Evolutionary conservation across 306 rosid genomes (phyloP).

Genomic region (Vigna radiata): DNA sequence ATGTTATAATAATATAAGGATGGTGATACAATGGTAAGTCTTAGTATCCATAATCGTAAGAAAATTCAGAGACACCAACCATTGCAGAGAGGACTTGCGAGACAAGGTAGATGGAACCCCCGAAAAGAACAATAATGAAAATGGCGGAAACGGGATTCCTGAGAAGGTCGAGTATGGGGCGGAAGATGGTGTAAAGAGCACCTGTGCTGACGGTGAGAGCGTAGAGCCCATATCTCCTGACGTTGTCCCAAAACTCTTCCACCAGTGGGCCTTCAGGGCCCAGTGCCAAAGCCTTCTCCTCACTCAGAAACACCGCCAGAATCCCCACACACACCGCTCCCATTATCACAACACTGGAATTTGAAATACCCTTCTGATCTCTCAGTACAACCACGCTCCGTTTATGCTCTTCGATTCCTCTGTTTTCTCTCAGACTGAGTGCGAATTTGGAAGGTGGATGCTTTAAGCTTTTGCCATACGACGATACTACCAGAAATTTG

Average conservation of each 20-base stretch:
- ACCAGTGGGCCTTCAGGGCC: slow-evolving; percentile 93
- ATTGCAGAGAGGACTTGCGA: slow-evolving; percentile 87
- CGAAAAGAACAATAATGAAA: slow-evolving; percentile 68
- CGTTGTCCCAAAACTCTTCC: slow-evolving; percentile 98
- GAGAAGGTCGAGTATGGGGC: slow-evolving; percentile 71
- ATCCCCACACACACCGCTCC: slow-evolving; percentile 80
- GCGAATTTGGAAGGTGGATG: slow-evolving; percentile 30
- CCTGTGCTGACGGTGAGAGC: slow-evolving; percentile 90
- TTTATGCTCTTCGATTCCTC: too few species aligned
- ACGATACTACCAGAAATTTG: neutral
- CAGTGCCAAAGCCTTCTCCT: slow-evolving; percentile 76
- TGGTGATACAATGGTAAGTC: too few species aligned
- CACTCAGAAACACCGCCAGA: slow-evolving; percentile 51
- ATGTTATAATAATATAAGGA: too few species aligned
- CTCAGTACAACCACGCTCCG: neutral
- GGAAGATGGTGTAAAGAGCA: slow-evolving; percentile 71
- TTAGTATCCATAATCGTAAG: slow-evolving; percentile 68
- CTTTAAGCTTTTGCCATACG: slow-evolving; percentile 35
- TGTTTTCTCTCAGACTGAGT: neutral
- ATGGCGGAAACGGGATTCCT: slow-evolving; percentile 91
- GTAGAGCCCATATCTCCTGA: slow-evolving; percentile 80
- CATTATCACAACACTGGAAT: slow-evolving; percentile 41
- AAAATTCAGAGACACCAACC: slow-evolving; percentile 85
- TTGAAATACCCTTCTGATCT: neutral
- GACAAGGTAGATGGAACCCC: slow-evolving; percentile 65